Evolutionary conservation across 2,329 filamentous ascomycete species (phyloP).

Genomic region (Diaporthe citrichinensis): DNA sequence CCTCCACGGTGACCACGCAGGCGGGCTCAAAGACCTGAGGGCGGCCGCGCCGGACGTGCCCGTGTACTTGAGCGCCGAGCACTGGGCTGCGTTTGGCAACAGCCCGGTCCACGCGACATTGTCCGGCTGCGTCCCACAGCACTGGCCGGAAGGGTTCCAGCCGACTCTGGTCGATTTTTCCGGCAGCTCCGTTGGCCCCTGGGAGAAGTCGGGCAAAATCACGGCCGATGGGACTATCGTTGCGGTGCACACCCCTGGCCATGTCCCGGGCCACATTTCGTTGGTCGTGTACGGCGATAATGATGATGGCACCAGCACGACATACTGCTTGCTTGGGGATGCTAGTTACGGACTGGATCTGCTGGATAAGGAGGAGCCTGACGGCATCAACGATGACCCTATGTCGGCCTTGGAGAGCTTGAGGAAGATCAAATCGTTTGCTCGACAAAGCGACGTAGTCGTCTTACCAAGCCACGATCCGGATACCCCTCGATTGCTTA

Average conservation of each 20-base stretch:
- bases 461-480: no score
- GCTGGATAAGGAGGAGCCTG: constrained; percentile 50
- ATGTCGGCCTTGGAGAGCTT: neutral
- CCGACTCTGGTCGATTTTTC: constrained; percentile 48
- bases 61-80: constrained; percentile 48
- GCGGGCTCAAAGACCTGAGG: constrained; percentile 47
- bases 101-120: constrained; percentile 47
- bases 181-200: neutral
- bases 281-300: constrained; percentile 40
- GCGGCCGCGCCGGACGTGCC: constrained; percentile 47
- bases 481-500: no score
- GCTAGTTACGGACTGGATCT: constrained; percentile 50
- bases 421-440: constrained; percentile 5
- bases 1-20: constrained; percentile 50
- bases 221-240: constrained; percentile 50
- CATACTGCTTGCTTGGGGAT: constrained; percentile 50
- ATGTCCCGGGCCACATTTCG: constrained; percentile 52
- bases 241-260: constrained; percentile 52
- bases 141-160: constrained; percentile 50
- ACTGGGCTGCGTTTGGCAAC: constrained; percentile 51
- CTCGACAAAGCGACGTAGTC: no score
- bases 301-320: constrained; percentile 47
- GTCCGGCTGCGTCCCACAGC: constrained; percentile 49
- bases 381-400: constrained; percentile 47
- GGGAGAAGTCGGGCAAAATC: constrained; percentile 41